Evolutionary conservation across 768 basidiomycete species (phyloP).

Genomic region (Phylloporus arenicola): DNA sequence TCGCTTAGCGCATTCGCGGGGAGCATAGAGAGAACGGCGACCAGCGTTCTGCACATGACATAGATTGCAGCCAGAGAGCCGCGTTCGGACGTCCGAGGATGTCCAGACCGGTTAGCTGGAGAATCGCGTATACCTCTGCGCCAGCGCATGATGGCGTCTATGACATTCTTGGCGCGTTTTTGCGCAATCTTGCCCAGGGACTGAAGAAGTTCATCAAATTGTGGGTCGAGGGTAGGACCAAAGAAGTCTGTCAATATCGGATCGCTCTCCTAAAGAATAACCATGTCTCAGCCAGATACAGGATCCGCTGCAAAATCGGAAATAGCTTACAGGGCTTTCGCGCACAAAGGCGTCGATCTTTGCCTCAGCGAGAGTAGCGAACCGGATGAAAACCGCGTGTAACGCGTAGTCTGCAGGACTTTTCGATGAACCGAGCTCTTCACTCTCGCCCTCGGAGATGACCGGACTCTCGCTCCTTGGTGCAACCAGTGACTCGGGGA

Average conservation of each 20-base stretch:
- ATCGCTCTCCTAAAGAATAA: slow-evolving; percentile 54
- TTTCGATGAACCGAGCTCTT: slow-evolving; percentile 58
- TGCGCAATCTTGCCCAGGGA: slow-evolving; percentile 84
- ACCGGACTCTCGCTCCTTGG: slow-evolving; percentile 48
- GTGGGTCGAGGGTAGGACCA: slow-evolving; percentile 65
- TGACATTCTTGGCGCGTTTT: slow-evolving; percentile 76
- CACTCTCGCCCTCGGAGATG: slow-evolving; percentile 60
- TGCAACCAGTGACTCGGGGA: slow-evolving; percentile 57
- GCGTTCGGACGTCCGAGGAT: slow-evolving; percentile 46
- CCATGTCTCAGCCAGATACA: neutral
- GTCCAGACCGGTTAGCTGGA: slow-evolving; percentile 32
- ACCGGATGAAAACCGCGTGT: slow-evolving; percentile 83
- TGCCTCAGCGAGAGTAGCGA: slow-evolving; percentile 71
- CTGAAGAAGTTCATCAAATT: slow-evolving; percentile 80
- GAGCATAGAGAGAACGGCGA: slow-evolving; percentile 66
- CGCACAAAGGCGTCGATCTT: slow-evolving; percentile 76
- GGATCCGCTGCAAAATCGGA: neutral
- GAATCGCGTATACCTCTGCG: slow-evolving; percentile 69
- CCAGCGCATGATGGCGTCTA: slow-evolving; percentile 87
- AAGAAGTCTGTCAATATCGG: slow-evolving; percentile 60
- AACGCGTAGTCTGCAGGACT: slow-evolving; percentile 86
- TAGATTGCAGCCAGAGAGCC: slow-evolving; percentile 82
- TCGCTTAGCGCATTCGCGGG: slow-evolving; percentile 78
- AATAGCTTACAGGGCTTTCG: slow-evolving; percentile 55
- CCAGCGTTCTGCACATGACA: slow-evolving; percentile 83